Evolutionary conservation across 305 asterid species (phyloP).

Genomic region (Ajuga reptans): DNA sequence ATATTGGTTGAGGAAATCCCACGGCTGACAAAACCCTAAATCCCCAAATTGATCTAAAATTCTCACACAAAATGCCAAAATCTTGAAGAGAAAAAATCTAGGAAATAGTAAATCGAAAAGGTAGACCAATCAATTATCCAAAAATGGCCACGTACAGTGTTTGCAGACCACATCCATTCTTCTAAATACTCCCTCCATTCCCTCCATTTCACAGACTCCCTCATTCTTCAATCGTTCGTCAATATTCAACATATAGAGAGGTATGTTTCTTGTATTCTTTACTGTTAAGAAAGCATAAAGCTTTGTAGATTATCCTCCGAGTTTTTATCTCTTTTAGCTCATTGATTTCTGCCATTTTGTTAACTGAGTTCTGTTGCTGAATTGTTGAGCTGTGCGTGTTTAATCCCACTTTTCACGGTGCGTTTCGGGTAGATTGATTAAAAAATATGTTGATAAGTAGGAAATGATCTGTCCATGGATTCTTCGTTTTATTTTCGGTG

Average conservation of each 20-base stretch:
- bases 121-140: conserved; percentile 28
- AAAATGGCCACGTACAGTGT: conserved; percentile 42
- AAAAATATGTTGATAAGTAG: neutral
- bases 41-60: conserved; percentile 13
- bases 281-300: neutral
- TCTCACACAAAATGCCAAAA: conserved; percentile 21
- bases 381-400: neutral
- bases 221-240: neutral
- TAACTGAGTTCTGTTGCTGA: neutral
- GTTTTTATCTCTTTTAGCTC: neutral
- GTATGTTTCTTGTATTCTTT: neutral
- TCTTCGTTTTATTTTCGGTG: neutral
- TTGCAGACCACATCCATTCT: conserved; percentile 51
- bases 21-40: neutral
- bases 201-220: neutral
- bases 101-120: conserved; percentile 1
- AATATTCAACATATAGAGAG: neutral
- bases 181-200: conserved; percentile 26
- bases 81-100: conserved; percentile 12
- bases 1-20: no score
- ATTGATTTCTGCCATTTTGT: neutral
- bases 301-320: neutral
- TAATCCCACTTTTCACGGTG: conserved; percentile 7
- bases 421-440: conserved; percentile 6
- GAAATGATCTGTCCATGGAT: neutral